These are phyloP conservation scores for Yamadazyma dushanensis DNA, from an alignment of 1,139 yeast genomes.

Conservation along the genomic window DNA sequence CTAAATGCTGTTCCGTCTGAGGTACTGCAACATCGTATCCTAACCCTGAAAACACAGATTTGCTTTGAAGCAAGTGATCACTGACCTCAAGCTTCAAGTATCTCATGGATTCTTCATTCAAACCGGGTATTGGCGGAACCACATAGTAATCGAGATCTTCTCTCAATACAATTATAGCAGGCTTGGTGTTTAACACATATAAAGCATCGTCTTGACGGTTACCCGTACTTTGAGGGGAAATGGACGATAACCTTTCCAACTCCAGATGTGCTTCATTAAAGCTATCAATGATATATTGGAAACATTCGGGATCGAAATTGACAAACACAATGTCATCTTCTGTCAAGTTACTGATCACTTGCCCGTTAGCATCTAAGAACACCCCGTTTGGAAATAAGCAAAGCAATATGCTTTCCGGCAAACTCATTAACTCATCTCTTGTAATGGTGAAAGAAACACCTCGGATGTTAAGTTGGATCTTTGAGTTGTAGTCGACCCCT, in stretches of 20 bases:
- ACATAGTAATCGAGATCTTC: conserved; percentile 95
- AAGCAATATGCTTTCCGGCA: conserved; percentile 86
- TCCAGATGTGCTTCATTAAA: conserved; percentile 53
- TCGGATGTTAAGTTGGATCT: conserved; percentile 65
- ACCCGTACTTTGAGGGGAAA: conserved; percentile 25
- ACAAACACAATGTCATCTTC: conserved; percentile 77
- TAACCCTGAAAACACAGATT: conserved; percentile 74
- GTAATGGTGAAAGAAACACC: conserved; percentile 69
- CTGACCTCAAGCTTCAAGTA: conserved; percentile 70
- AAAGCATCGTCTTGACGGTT: conserved; percentile 27
- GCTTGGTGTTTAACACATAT: conserved; percentile 70
- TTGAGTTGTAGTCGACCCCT: conserved; percentile 57
- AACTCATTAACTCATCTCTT: conserved; percentile 83
- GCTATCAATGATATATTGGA: conserved; percentile 73
- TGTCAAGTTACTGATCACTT: conserved; percentile 72
- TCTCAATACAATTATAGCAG: conserved; percentile 87
- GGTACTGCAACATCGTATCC: conserved; percentile 37
- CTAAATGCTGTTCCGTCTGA: conserved; percentile 46
- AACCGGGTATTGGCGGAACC: conserved; percentile 67
- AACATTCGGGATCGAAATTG: conserved; percentile 84
- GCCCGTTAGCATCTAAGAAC: conserved; percentile 70
- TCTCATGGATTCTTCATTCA: conserved; percentile 54
- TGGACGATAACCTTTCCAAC: conserved; percentile 26
- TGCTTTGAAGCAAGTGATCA: conserved; percentile 48
- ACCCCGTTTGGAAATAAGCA: conserved; percentile 92